Base-by-base conservation (phyloP, 2,329 filamentous ascomycete species). In the Cordyceps militaris region DNA sequence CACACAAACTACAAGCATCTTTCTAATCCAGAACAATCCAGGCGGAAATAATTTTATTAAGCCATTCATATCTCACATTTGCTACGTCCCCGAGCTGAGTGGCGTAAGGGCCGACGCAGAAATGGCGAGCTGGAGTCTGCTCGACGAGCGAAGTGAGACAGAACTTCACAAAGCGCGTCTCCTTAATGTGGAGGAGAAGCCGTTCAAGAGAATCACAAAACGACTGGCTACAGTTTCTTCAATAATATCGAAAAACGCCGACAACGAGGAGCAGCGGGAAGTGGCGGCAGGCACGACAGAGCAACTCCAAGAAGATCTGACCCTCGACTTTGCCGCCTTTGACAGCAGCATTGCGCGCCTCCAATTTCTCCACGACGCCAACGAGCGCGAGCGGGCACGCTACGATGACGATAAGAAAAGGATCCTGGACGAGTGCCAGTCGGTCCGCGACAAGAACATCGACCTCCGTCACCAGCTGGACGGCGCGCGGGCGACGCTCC, bases 161-260 rank as follows among this genome's bases (percentile, higher is more conserved):
- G 86, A 91, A 62, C 85, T 97, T 38, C 93, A 97, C 76, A 93
- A 92, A 67, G 82, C 82, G 30, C 89, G 93, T 43, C 87, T 97
- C 4, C 82, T 97, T 38, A 89, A 89, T 62, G 87, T 97, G 61
- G 93, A 97, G 76, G 90, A 96, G 69, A 91, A 91, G 59, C 91
- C 91, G 0, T 97, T 96, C 76, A 90, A 90, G 71, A 87, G 92
- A 60, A 85, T 97, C 60, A 89, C 89, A 23, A 91, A 91, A 73
- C 87, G 89, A 32, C 82, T 97, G 9, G 79, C 89, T 5, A 80
- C 82, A 23, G 82, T 88, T 16, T 83, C 84, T 56, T 83, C 86
- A 21, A 79, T 90, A 30, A 78, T 88, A 19, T 62, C 65, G 14
- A 61, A 63, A 38, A 64, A 61, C 38, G 65, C 66, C 36, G 60